These are phyloP conservation scores for Phytophthora idaei DNA, from an alignment of 352 stramenopile species.

Conservation along the genomic window DNA sequence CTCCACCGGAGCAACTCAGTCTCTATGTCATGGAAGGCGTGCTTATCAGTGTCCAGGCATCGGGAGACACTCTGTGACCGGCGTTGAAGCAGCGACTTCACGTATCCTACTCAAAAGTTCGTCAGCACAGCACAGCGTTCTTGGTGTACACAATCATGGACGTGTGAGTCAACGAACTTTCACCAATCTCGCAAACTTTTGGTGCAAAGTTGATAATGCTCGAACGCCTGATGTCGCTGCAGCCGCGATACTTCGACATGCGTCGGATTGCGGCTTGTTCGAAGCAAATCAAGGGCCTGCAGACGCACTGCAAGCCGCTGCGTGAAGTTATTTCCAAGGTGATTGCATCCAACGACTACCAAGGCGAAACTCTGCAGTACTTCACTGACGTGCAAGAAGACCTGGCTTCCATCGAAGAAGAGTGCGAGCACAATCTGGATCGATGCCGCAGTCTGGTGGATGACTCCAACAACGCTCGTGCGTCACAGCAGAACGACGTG, in stretches of 20 bases:
- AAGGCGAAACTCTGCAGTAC: conserved; percentile 66
- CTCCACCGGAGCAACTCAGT: conserved; percentile 70
- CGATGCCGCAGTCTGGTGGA: conserved; percentile 66
- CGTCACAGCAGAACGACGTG: conserved; percentile 68
- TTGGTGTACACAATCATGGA: conserved; percentile 76
- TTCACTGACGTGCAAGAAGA: conserved; percentile 85
- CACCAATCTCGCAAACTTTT: conserved; percentile 62
- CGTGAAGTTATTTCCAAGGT: conserved; percentile 67
- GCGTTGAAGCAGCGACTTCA: conserved; percentile 61
- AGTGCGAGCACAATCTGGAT: conserved; percentile 78
- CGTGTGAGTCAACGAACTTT: conserved; percentile 74
- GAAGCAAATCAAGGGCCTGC: conserved; percentile 73
- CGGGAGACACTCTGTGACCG: conserved; percentile 41
- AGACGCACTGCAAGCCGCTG: conserved; percentile 68
- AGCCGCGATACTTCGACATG: conserved; percentile 59
- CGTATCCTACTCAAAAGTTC: conserved; percentile 80
- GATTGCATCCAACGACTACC: conserved; percentile 29
- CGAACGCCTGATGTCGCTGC: conserved; percentile 51
- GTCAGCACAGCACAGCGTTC: conserved; percentile 73
- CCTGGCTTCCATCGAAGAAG: conserved; percentile 68
- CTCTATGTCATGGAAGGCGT: conserved; percentile 69
- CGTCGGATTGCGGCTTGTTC: conserved; percentile 47
- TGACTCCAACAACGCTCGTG: conserved; percentile 65
- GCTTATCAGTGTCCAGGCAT: conserved; percentile 68
- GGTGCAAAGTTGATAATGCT: conserved; percentile 51